These are phyloP conservation scores for Knoxia roxburghii DNA, from an alignment of 257 asterid genomes.

Conservation along the genomic window DNA sequence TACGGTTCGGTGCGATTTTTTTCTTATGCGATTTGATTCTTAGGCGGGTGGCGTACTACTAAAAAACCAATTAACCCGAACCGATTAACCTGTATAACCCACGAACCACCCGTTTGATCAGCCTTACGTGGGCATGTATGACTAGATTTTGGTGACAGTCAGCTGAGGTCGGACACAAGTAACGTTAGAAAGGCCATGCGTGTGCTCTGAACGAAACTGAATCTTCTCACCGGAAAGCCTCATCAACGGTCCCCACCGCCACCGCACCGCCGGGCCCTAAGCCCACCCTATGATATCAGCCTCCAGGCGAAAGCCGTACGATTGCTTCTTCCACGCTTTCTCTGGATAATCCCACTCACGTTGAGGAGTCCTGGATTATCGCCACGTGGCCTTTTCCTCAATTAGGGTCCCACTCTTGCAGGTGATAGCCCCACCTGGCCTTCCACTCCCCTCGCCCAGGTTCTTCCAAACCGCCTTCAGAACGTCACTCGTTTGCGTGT, in stretches of 20 bases:
- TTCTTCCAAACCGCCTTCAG: slow-evolving; percentile 33
- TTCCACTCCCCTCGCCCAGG: slow-evolving; percentile 7
- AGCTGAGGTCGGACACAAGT: slow-evolving; percentile 1
- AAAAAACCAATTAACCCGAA: too few relatives aligned
- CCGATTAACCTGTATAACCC: too few relatives aligned
- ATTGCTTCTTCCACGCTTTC: not conserved
- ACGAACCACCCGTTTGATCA: too few relatives aligned
- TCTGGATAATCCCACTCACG: slow-evolving; percentile 8
- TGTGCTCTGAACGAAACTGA: not conserved
- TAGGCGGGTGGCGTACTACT: too few relatives aligned
- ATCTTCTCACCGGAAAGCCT: too few relatives aligned
- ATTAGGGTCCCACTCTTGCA: not conserved
- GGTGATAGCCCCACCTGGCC: slow-evolving; percentile 6
- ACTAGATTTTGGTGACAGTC: slow-evolving; percentile 4
- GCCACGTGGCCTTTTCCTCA: slow-evolving; percentile 9
- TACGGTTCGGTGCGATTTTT: too few relatives aligned
- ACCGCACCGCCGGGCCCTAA: too few relatives aligned
- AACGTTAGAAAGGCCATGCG: slow-evolving; percentile 7
- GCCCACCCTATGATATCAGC: too few relatives aligned
- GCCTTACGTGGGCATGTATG: too few relatives aligned
- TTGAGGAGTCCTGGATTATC: not conserved
- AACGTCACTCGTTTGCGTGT: too few relatives aligned
- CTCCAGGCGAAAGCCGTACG: not conserved
- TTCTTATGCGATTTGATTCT: too few relatives aligned
- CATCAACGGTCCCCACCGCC: too few relatives aligned